Evolutionary conservation across 1,139 yeast species (phyloP).

Genomic region (Zygosaccharomyces sapae): DNA sequence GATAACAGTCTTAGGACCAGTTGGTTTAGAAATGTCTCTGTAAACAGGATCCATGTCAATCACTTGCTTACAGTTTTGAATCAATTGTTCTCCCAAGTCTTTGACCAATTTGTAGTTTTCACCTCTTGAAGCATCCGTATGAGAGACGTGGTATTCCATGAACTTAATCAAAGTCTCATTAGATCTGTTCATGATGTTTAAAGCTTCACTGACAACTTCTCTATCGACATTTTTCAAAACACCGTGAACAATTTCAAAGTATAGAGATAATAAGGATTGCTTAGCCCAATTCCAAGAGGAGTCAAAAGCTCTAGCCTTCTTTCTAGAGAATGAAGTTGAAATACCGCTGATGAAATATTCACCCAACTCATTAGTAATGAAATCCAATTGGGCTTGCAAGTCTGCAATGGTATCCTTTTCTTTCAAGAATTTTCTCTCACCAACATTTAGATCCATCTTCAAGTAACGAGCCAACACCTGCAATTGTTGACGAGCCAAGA

Average conservation of each 20-base stretch:
- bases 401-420: constrained; percentile 84
- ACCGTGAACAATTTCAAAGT: constrained; percentile 93
- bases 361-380: constrained; percentile 93
- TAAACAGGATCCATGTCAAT: constrained; percentile 79
- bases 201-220: constrained; percentile 93
- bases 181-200: constrained; percentile 95
- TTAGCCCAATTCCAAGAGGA: constrained; percentile 99
- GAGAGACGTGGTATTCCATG: constrained; percentile 96
- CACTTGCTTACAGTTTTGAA: constrained; percentile 92
- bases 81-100: constrained; percentile 84
- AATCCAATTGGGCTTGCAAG: constrained; percentile 84
- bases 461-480: constrained; percentile 93
- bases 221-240: constrained; percentile 81
- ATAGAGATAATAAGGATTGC: constrained; percentile 91
- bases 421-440: constrained; percentile 78
- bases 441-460: constrained; percentile 85
- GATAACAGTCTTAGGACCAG: constrained; percentile 89
- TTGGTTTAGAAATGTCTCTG: constrained; percentile 90
- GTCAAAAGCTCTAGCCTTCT: constrained; percentile 93
- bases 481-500: constrained; percentile 89
- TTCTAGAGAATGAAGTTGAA: constrained; percentile 80
- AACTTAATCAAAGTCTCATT: constrained; percentile 90
- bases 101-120: constrained; percentile 85
- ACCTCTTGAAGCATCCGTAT: constrained; percentile 85
- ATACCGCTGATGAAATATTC: constrained; percentile 92